Percentiles rank a stretch among this genome's conserved stretches.
Evolutionary conservation across 306 rosid species (phyloP).

Genomic region (Arachis hypogaea): DNA sequence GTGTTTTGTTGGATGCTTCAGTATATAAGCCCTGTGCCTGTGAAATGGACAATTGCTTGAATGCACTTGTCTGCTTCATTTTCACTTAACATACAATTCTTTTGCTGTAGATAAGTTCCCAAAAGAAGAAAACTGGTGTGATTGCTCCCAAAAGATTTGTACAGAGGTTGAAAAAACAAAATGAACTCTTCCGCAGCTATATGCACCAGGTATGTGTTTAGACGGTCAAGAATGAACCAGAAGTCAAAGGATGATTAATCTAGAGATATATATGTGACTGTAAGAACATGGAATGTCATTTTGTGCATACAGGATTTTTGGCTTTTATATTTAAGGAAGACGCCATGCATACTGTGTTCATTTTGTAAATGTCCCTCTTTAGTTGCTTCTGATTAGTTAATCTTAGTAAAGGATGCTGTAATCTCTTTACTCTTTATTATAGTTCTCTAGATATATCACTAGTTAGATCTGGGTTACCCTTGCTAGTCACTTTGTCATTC

Average conservation of each 20-base stretch:
- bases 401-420: constrained; percentile 20
- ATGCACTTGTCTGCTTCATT: constrained; percentile 14
- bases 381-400: constrained; percentile 28
- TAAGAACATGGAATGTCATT: neutral
- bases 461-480: neutral
- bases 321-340: constrained; percentile 10
- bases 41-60: neutral
- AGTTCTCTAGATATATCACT: constrained; percentile 9
- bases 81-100: constrained; percentile 8
- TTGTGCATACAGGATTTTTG: neutral
- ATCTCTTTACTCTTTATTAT: constrained; percentile 24
- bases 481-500: constrained; percentile 3
- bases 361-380: neutral
- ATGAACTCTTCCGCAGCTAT: constrained; percentile 90
- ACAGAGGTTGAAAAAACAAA: constrained; percentile 87
- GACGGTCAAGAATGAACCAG: constrained; percentile 12
- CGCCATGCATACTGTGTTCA: constrained; percentile 5
- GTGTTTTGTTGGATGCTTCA: constrained; percentile 18
- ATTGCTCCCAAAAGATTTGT: constrained; percentile 95
- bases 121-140: constrained; percentile 92
- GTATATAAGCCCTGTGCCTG: neutral
- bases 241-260: constrained; percentile 5
- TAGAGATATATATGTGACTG: neutral
- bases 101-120: constrained; percentile 76
- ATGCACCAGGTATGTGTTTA: constrained; percentile 80